Percentiles rank a stretch among this genome's conserved stretches.
Conservation (phyloP, 83 land plant species). For the Picea abies region DNA sequence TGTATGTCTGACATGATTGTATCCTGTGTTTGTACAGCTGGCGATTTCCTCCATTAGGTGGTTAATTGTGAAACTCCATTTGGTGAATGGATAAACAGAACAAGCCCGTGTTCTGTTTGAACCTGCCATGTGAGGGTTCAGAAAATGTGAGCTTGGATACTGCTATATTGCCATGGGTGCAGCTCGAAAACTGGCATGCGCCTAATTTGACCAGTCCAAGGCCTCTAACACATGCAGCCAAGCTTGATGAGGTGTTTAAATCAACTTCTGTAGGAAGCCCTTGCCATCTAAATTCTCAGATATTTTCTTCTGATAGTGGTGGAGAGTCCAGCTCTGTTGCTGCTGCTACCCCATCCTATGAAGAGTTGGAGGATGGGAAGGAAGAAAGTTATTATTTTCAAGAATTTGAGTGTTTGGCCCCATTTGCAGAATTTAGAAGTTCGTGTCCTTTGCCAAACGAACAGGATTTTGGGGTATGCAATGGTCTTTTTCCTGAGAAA, state of each 20-base stretch:
- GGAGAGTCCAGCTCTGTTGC: neutral
- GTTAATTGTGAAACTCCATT: neutral
- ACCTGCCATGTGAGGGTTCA: slow-evolving; percentile 2
- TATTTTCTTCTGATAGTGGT: neutral
- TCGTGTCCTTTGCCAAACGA: neutral
- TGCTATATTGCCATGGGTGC: neutral
- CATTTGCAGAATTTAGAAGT: neutral
- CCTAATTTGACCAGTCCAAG: neutral
- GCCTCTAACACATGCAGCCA: slow-evolving; percentile 3
- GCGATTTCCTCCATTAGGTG: neutral
- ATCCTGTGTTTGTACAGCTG: neutral
- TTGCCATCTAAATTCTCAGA: slow-evolving; percentile 1
- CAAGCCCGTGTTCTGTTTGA: neutral
- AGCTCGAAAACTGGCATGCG: neutral
- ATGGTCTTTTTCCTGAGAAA: neutral
- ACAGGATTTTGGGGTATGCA: slow-evolving; percentile 1
- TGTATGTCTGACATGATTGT: neutral
- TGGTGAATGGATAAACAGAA: slow-evolving; percentile 6
- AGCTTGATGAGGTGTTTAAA: neutral
- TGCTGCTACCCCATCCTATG: neutral
- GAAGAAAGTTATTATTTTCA: neutral
- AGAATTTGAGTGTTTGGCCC: neutral
- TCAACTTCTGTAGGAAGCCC: neutral
- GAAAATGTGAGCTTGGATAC: neutral
- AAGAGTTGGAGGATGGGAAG: neutral